Evolutionary conservation across 805 yeast genomes (phyloP).

Genomic region (Starmera dryadoides): DNA sequence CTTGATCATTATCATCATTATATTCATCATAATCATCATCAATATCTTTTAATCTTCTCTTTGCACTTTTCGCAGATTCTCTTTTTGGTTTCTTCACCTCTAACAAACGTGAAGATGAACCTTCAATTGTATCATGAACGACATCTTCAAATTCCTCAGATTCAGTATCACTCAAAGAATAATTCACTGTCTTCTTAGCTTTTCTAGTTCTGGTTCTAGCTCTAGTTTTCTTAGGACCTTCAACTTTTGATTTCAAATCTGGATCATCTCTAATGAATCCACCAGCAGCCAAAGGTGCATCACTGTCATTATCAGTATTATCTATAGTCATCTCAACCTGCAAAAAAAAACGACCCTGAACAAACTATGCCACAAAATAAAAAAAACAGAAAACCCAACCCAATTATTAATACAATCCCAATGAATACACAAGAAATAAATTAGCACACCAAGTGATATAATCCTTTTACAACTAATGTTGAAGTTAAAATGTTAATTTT

Average conservation of each 20-base stretch:
- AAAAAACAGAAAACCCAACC: too few relatives aligned
- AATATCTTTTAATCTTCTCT: slow-evolving; percentile 15
- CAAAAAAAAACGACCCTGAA: not conserved
- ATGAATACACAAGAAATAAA: too few relatives aligned
- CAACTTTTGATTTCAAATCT: slow-evolving; percentile 8
- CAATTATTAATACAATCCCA: too few relatives aligned
- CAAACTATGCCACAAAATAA: not conserved
- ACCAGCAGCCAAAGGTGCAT: slow-evolving; percentile 17
- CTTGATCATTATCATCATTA: slow-evolving; percentile 22
- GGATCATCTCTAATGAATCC: slow-evolving; percentile 22
- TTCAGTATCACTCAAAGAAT: not conserved
- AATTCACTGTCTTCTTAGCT: not conserved
- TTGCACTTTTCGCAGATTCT: slow-evolving; percentile 18
- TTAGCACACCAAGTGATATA: too few relatives aligned
- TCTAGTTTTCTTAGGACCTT: not conserved
- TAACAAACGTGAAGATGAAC: too few relatives aligned
- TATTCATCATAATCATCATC: slow-evolving; percentile 29
- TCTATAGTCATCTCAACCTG: not conserved
- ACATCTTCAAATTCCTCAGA: slow-evolving; percentile 2
- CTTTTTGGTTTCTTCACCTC: slow-evolving; percentile 7
- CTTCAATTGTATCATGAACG: slow-evolving; percentile 4
- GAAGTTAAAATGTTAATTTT: too few relatives aligned
- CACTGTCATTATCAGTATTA: slow-evolving; percentile 15
- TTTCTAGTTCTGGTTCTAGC: not conserved
- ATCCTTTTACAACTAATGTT: too few relatives aligned